These are phyloP conservation scores for Magnaporthiopsis rhizophila DNA, from an alignment of 2,329 filamentous ascomycete genomes.

Conservation along the genomic window DNA sequence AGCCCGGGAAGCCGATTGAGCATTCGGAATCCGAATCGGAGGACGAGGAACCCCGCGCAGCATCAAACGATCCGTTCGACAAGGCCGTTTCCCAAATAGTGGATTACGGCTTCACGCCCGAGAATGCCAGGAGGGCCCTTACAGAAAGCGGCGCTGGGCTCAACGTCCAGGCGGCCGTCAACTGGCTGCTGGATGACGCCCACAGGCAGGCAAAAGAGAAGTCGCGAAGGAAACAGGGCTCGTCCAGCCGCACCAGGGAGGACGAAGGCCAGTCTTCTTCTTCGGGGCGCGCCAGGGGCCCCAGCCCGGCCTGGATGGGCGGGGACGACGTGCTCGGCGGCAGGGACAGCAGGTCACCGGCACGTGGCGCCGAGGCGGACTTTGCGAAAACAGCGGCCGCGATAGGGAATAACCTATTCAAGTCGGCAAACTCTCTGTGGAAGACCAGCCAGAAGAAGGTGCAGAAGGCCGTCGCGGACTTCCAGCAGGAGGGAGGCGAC, in stretches of 20 bases:
- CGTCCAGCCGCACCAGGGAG: conserved; percentile 19
- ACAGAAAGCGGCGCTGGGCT: conserved; percentile 70
- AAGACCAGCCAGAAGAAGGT: conserved; percentile 90
- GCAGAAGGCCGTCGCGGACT: conserved; percentile 84
- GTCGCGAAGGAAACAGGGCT: conserved; percentile 23
- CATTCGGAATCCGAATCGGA: conserved; percentile 38
- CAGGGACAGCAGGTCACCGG: conserved; percentile 48
- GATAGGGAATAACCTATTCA: conserved; percentile 76
- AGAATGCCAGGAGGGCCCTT: conserved; percentile 74
- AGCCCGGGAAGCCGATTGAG: conserved; percentile 50
- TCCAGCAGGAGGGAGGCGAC: conserved; percentile 65
- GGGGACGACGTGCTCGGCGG: conserved; percentile 42
- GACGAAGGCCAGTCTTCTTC: conserved; percentile 13
- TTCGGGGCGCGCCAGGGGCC: conserved; percentile 25
- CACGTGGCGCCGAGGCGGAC: conserved; percentile 53
- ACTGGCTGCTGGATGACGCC: conserved; percentile 85
- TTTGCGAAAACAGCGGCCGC: conserved; percentile 74
- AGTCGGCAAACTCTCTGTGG: conserved; percentile 92
- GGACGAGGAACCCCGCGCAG: conserved; percentile 28
- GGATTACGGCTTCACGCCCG: conserved; percentile 87
- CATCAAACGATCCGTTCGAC: conserved; percentile 56
- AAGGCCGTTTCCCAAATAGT: conserved; percentile 79
- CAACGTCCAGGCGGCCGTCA: conserved; percentile 79
- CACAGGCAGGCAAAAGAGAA: conserved; percentile 77
- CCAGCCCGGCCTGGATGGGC: conserved; percentile 55